Evolutionary conservation across 257 asterid genomes (phyloP).

Genomic region (Solanum chiquidenum): DNA sequence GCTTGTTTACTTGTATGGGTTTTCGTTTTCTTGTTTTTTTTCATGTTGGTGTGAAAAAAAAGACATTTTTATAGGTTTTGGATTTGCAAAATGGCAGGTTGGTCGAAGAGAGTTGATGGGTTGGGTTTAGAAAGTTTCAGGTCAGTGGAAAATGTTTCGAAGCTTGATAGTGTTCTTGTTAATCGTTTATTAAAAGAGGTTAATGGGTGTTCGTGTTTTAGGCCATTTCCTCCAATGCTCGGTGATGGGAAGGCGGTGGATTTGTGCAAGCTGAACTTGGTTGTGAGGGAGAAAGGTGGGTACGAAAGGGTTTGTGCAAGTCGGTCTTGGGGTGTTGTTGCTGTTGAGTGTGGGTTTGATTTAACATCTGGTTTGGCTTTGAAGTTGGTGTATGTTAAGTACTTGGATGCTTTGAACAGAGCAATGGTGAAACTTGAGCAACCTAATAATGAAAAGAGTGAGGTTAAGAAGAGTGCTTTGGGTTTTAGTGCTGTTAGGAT

Average conservation of each 20-base stretch:
- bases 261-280: constrained; percentile 35
- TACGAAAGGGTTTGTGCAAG: constrained; percentile 10
- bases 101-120: constrained; percentile 37
- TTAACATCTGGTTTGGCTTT: constrained; percentile 23
- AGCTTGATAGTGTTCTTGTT: neutral
- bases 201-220: constrained; percentile 14
- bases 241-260: constrained; percentile 48
- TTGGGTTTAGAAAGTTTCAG: constrained; percentile 22
- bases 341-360: constrained; percentile 43
- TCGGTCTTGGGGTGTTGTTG: constrained; percentile 31
- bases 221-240: constrained; percentile 52
- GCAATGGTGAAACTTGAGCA: constrained; percentile 27
- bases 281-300: constrained; percentile 46
- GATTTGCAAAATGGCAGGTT: constrained; percentile 53
- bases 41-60: neutral
- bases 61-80: constrained; percentile 37
- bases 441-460: neutral
- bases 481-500: constrained; percentile 14
- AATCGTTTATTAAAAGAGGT: constrained; percentile 17
- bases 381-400: constrained; percentile 45
- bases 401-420: constrained; percentile 26
- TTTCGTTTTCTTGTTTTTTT: constrained; percentile 3
- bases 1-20: neutral
- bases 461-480: neutral
- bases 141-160: neutral